Evolutionary conservation across 805 yeast species (phyloP), one percentile per base, ranked within the genome.

Genomic region (Wickerhamomyces queroliae): DNA sequence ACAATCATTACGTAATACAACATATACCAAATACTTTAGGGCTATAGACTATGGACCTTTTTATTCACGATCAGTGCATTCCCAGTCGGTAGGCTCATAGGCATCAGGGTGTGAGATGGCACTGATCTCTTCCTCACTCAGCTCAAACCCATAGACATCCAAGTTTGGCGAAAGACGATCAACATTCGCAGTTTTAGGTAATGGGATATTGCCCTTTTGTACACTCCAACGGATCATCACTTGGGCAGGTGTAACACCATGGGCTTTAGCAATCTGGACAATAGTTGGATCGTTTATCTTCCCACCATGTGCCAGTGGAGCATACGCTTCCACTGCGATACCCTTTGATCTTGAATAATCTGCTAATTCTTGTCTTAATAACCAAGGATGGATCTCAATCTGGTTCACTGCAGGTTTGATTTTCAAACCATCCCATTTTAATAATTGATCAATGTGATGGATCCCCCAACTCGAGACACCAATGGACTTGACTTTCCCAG

Each of bases 391-490:
- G 40, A 72, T 63, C 45, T 68, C 74, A 53, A 87, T 75, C 58
- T 88, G 95, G 58, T 87, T 82, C 31, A 84, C 81, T 0, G 80
- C 86, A 0, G 95, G 90, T 44, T 69, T 68, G 42, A 73, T 56
- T 44, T 61, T 72, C 44, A 74, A 55, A 1, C 69, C 76, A 2
- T 71, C 72, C 83, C 86, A 78, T 24, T 76, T 52, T 34, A 81
- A 65, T 33, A 86, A 58, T 54, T 82, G 81, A 41, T 78, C 72
- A n/a, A 85, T 59, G 56, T 80, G 88, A 3, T 63, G 63, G 17
- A 61, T 52, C 30, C 88, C 87, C 58, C 73, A 86, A 58, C 83
- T 82, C 7, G 93, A 83, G 13, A 86, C 89, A 22, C 95, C 95
- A 42, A 86, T 78, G 12, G 85, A 71, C 52, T 68, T 73, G 35